Percentiles rank a stretch among this genome's conserved stretches.
Evolutionary conservation across 441 rosid genomes (phyloP).

Genomic region (Macaranga tanarius): DNA sequence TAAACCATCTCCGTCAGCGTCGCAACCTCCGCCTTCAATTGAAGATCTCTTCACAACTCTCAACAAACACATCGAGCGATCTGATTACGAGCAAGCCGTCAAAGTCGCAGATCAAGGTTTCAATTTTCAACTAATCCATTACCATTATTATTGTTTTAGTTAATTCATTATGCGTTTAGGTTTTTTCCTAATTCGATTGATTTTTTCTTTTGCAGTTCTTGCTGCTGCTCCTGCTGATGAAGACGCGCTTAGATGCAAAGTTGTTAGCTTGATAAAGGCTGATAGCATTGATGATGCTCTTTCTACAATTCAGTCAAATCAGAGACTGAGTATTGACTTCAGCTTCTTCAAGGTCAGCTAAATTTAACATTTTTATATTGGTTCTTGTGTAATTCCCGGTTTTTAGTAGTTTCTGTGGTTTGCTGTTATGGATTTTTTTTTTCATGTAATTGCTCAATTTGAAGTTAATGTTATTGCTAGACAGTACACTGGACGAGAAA

Average conservation of each 20-base stretch:
- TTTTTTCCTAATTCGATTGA: neutral
- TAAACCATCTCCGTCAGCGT: slow-evolving; percentile 38
- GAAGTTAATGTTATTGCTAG: too few species aligned
- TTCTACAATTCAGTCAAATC: slow-evolving; percentile 48
- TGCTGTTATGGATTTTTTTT: too few species aligned
- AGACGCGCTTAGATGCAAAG: slow-evolving; percentile 85
- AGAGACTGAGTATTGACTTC: slow-evolving; percentile 50
- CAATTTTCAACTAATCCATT: neutral
- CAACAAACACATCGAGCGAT: slow-evolving; percentile 59
- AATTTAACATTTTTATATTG: neutral
- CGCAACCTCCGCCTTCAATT: slow-evolving; percentile 67
- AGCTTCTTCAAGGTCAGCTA: slow-evolving; percentile 57
- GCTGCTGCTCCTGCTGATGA: slow-evolving; percentile 57
- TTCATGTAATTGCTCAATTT: too few species aligned
- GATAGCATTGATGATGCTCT: slow-evolving; percentile 69
- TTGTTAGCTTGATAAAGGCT: slow-evolving; percentile 69
- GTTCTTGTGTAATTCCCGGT: neutral
- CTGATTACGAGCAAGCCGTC: slow-evolving; percentile 62
- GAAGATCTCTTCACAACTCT: slow-evolving; percentile 87
- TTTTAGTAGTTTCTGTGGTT: neutral
- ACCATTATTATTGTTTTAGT: neutral
- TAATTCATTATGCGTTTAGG: neutral
- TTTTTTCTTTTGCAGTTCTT: slow-evolving; percentile 44
- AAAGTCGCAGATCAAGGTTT: slow-evolving; percentile 76
- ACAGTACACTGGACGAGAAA: too few species aligned